phyloP scores from a whole-genome alignment of 2,329 filamentous ascomycete genomes.

The Colletotrichum abscissum region DNA sequence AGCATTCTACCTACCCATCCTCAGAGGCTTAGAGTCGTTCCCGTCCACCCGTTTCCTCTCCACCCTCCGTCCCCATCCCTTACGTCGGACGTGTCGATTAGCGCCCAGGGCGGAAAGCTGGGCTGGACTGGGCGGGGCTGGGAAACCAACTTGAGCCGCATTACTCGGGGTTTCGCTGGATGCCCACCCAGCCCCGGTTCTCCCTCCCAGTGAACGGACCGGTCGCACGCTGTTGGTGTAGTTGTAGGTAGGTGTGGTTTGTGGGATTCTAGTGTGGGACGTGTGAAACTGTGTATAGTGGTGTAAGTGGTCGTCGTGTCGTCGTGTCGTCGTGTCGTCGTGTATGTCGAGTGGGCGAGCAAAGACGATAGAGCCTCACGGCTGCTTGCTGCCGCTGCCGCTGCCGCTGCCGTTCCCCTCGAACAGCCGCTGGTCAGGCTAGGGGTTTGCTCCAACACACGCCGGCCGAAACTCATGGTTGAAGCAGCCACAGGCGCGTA shows the following conservation, averaged over 20 bases:
- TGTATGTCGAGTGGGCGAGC: not conserved
- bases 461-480: not conserved
- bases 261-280: not conserved
- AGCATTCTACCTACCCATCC: no score
- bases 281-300: not conserved
- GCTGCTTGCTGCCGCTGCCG: not conserved
- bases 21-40: not conserved
- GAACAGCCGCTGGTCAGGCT: no score
- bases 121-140: no score
- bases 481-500: not conserved
- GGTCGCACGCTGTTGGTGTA: not conserved
- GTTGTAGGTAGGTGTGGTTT: no score
- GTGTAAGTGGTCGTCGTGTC: not conserved
- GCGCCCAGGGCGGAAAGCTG: constrained; percentile 6
- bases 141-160: not conserved
- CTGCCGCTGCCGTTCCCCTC: not conserved
- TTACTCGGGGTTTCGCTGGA: not conserved
- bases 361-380: not conserved
- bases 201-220: not conserved
- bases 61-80: not conserved
- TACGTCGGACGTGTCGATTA: not conserved
- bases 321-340: not conserved
- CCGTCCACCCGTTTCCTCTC: not conserved
- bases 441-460: not conserved
- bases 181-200: not conserved